These are phyloP conservation scores for Lentinula boryana DNA, from an alignment of 768 basidiomycete genomes.

Conservation along the genomic window DNA sequence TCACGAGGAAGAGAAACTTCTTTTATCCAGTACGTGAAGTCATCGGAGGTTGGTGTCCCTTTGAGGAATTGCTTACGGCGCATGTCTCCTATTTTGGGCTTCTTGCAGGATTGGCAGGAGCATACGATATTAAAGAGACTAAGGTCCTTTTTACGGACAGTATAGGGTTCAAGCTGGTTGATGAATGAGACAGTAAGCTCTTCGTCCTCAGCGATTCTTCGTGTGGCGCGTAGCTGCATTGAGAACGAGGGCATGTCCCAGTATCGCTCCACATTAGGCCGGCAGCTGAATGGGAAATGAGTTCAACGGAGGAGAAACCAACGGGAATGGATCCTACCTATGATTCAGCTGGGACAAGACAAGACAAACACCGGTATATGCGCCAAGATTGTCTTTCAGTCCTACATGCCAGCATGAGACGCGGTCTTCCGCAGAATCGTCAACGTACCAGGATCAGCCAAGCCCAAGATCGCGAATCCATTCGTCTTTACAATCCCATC, in stretches of 20 bases:
- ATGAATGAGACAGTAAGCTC: constrained; percentile 26
- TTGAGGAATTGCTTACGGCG: constrained; percentile 5
- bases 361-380: constrained; percentile 21
- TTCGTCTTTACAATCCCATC: constrained; percentile 29
- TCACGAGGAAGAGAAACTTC: not conserved
- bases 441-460: constrained; percentile 13
- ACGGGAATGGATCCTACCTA: constrained; percentile 17
- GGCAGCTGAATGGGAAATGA: constrained; percentile 9
- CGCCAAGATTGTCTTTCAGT: not conserved
- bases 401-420: not conserved
- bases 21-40: not conserved
- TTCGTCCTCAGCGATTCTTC: constrained; percentile 25
- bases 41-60: not conserved
- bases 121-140: constrained; percentile 26
- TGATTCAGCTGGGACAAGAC: constrained; percentile 31
- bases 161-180: constrained; percentile 3
- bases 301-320: not conserved
- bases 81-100: constrained; percentile 13
- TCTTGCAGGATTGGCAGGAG: constrained; percentile 25
- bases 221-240: constrained; percentile 19
- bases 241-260: constrained; percentile 24
- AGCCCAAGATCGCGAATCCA: constrained; percentile 15
- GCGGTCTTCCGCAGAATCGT: not conserved
- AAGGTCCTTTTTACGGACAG: constrained; percentile 19
- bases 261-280: constrained; percentile 11